A percentile compares a stretch with the other conserved stretches of the same genome.
phyloP scores from a whole-genome alignment of 495 filamentous ascomycete species.

The Gamarada debralockiae region DNA sequence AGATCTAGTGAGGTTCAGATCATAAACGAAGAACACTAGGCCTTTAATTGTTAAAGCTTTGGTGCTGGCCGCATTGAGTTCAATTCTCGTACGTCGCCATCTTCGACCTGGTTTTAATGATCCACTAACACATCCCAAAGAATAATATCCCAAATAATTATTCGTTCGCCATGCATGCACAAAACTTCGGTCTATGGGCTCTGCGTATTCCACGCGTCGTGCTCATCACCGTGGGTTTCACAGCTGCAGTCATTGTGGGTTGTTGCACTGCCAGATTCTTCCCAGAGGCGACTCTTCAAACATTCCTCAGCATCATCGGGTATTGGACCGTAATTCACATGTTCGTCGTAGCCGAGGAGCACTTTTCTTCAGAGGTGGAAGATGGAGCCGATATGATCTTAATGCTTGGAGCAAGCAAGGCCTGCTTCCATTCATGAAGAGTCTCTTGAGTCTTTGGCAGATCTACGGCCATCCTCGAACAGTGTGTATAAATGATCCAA shows the following conservation, averaged over 20 bases:
- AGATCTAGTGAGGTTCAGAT: too few species aligned
- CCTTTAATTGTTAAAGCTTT: too few species aligned
- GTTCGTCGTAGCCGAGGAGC: conserved; percentile 3
- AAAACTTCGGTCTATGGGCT: conserved; percentile 9
- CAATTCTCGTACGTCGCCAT: conserved; percentile 2
- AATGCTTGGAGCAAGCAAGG: conserved; percentile 8
- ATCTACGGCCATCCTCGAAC: conserved; percentile 24
- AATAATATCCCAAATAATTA: conserved; percentile 15
- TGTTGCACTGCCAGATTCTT: conserved; percentile 4
- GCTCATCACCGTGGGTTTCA: conserved; percentile 1
- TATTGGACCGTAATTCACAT: conserved; percentile 10
- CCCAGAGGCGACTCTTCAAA: conserved; percentile 5
- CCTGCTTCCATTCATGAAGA: conserved; percentile 35
- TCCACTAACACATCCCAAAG: conserved; percentile 1
- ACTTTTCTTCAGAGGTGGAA: conserved; percentile 14
- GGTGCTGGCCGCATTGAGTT: conserved; percentile 10
- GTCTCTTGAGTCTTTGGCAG: conserved; percentile 30
- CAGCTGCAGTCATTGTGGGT: conserved; percentile 6
- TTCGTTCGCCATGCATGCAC: conserved; percentile 9
- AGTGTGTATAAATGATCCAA: conserved; percentile 38
- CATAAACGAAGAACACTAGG: too few species aligned
- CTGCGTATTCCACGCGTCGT: conserved; percentile 8
- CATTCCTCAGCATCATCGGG: conserved; percentile 10
- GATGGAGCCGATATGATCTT: conserved; percentile 10
- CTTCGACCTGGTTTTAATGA: neutral